Conservation (phyloP, 139 green algal species). For the Picocystis salinarum region DNA sequence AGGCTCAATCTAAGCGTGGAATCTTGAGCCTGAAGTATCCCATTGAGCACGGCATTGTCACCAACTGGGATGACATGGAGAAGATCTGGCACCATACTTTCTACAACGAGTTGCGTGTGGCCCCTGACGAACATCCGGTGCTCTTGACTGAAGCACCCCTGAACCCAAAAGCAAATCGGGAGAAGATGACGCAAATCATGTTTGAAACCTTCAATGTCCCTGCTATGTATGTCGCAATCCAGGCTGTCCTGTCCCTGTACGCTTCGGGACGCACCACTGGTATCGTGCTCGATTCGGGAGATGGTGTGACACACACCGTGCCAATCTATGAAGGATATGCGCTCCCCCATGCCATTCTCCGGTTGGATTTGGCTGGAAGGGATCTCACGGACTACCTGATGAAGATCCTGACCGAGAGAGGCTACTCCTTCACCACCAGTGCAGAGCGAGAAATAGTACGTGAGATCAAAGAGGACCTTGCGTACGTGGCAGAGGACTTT, state of each 20-base stretch:
- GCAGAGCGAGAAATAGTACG: conserved; percentile 95
- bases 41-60: conserved; percentile 94
- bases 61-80: conserved; percentile 99
- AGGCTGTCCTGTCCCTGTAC: conserved; percentile 97
- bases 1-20: conserved; percentile 92
- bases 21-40: conserved; percentile 95
- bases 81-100: conserved; percentile 99
- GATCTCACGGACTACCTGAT: conserved; percentile 95
- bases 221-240: conserved; percentile 90
- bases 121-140: conserved; percentile 96
- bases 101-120: conserved; percentile 98
- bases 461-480: conserved; percentile 99
- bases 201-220: conserved; percentile 97
- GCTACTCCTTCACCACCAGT: conserved; percentile 94
- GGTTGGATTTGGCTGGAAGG: conserved; percentile 84
- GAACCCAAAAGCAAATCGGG: conserved; percentile 91
- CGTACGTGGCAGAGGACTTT: conserved; percentile 95
- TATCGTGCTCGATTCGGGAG: conserved; percentile 93
- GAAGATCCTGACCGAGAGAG: conserved; percentile 85
- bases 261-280: conserved; percentile 88
- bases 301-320: conserved; percentile 85
- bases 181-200: conserved; percentile 96
- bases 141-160: conserved; percentile 94
- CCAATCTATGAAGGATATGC: conserved; percentile 96
- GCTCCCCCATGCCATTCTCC: conserved; percentile 86